Base-by-base conservation (phyloP, 2,329 filamentous ascomycete genomes). In the Pseudopithomyces maydicus region DNA sequence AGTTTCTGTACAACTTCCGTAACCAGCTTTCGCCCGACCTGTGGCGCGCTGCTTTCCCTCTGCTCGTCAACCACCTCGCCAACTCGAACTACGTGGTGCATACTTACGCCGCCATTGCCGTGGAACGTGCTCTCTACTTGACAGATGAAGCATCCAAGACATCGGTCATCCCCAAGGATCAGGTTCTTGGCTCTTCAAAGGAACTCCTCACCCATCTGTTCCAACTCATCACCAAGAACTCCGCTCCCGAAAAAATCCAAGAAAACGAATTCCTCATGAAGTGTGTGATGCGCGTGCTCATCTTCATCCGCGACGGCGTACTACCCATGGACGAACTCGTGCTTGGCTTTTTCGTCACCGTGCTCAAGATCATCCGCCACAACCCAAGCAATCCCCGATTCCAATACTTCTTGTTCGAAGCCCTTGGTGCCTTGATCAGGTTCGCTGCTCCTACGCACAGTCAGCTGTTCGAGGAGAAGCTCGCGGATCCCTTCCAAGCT, bases 241-340 rank as follows among this genome's bases (percentile, higher is more conserved):
- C 84, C 3, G 89, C 90, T 11, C 90, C 96, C 1, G 87, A 94
- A 63, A 99, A 98, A 82, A 88, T 99, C 59, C 95, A 99, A 73
- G 95, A 99, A 78, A 99, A 99, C 72, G 95, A 99, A 74, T 99
- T 98, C 75, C 77, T 99, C 71, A 98, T 99, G 93, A 91, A 92
- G 68, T 99, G 95, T 70, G 92, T 97, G 55, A 99, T 99, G 95
- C 87, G 95, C 67, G 94, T 99, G 12, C 82, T 99, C 58, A 92
- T 99, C 63, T 93, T 98, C 62, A 90, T 98, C 76, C 91, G 90
- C 73, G 93, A 97, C 46, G 90, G 88, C 26, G 86, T 94, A 14
- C 78, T 88, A 2, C 84, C 88, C 1, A 87, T 95, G 47, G 83
- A 89, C 6, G 91, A 97, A 65, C 85, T 84, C 64, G 86, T 96